These are phyloP conservation scores for Monilinia aucupariae DNA, from an alignment of 2,329 filamentous ascomycete species.

Conservation along the genomic window DNA sequence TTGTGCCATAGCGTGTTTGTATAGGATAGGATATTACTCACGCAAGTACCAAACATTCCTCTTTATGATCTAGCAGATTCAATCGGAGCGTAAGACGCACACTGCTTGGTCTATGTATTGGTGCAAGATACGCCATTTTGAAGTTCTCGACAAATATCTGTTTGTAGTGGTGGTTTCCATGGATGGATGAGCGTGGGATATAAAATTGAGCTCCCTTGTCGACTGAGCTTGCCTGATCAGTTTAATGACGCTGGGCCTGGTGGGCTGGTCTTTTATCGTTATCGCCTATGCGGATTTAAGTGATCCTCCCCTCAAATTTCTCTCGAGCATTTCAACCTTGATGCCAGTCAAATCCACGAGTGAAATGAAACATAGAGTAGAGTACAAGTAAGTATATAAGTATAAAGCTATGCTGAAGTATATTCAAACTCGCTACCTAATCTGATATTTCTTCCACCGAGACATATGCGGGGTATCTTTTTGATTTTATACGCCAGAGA, in stretches of 20 bases:
- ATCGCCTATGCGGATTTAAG: slow-evolving; percentile 17
- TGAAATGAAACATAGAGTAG: too few relatives aligned
- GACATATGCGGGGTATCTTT: slow-evolving; percentile 30
- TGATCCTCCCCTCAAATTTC: not conserved
- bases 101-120: slow-evolving; percentile 88
- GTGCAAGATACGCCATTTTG: slow-evolving; percentile 86
- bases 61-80: slow-evolving; percentile 64
- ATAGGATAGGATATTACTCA: slow-evolving; percentile 43
- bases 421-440: slow-evolving; percentile 9
- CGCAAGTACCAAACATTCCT: slow-evolving; percentile 84
- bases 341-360: not conserved
- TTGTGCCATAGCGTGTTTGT: not conserved
- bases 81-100: slow-evolving; percentile 82
- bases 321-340: not conserved
- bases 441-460: slow-evolving; percentile 2
- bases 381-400: not conserved
- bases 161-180: not conserved
- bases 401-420: not conserved
- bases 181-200: not conserved
- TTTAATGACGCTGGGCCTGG: slow-evolving; percentile 13
- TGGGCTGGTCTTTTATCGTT: too few relatives aligned
- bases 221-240: slow-evolving; percentile 3
- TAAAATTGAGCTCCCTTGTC: not conserved
- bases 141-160: not conserved
- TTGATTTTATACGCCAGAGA: slow-evolving; percentile 25